Base-by-base conservation (phyloP, 768 basidiomycete genomes). In the Collybia sp. region DNA sequence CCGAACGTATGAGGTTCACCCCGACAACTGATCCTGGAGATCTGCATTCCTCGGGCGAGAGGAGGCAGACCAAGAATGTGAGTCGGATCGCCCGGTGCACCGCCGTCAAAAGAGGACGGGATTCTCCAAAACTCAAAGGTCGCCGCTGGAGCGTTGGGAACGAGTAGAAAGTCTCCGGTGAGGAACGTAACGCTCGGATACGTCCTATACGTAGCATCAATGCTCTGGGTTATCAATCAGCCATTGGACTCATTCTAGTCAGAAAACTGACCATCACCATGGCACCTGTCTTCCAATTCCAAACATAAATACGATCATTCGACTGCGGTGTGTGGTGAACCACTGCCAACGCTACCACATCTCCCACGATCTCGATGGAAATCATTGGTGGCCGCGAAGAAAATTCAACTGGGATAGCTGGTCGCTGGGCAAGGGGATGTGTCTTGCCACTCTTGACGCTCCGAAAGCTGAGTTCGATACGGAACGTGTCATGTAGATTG, bases 261-360 rank as follows among this genome's bases (percentile, higher is more conserved):
- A n/a, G n/a, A n/a, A n/a, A n/a, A 56, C 68, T 16, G 42, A 73
- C 73, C 53, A 66, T 59, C 25, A 25, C 4, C 3, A 68, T 46
- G 5, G 49, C 51, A 3, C 68, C 69, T 1, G 63, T 68, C 50
- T 59, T 62, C 76, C 76, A 78, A 20, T 76, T 61, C 44, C 62
- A 75, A 1, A 76, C 55, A 40, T 64, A 73, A 13, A 78, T 54
- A 2, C 52, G 51, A 45, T 73, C 66, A 13, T 59, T 50, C 13
- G 48, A 46, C 25, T 25, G 3, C 25, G n/a, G n/a, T n/a, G n/a
- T n/a, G 0, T 67, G 69, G 47, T 72, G 66, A 1, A 57, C 8
- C 25, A 25, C 25, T 25, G 59, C 20, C 42, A 45, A 6, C 60
- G 59, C 1, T 64, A 63, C 12, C 66, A 69, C 40, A 68, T 60